Base-by-base conservation (phyloP, 75 land plant species). In the Pinus tabuliformis region DNA sequence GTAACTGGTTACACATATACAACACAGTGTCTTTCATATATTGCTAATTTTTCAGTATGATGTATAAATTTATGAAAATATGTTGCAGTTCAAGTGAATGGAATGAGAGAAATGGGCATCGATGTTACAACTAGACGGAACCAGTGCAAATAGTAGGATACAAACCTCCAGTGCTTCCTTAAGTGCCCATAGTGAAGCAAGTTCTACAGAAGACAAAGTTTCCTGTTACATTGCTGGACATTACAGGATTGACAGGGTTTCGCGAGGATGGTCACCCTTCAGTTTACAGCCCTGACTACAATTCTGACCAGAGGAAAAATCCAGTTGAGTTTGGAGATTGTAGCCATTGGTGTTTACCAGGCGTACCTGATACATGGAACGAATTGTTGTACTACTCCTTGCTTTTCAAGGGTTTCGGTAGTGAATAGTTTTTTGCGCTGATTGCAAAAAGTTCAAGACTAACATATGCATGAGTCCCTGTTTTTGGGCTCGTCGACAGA, bases 331-430 rank as follows among this genome's bases (percentile, higher is more conserved):
- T 49, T 9, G 54, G 54, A 49, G 82, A 80, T 24, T 80, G 82
- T 56, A 80, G 82, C 81, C 82, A 80, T 24, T 80, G 82, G 81
- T 80, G 82, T 62, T 73, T 80, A 12, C 82, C 82, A 12, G 82
- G 82, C 15, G 59, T 80, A 5, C 82, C 82, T 16, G 82, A 80
- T 61, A 80, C 82, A 24, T 80, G 82, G 82, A 80, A 80, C 49
- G 73, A 78, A 45, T 58, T 80, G 21, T 59, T 80, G 5, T 80
- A 78, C 42, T 22, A 73, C 20, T 73, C 62, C 62, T 20, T 60
- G 62, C 2, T 49, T 49, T 49, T 9, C 12, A 49, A 49, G 54
- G 54, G 11, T 49, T 49, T 49, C 12, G 54, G 11, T 0, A 49
- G 1, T 9, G 54, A 1, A 9, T 49, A 49, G 9, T 0, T 49